Evolutionary conservation across 2,329 filamentous ascomycete species (phyloP), one percentile per base, ranked within the genome.

Genomic region (Emmonsiellopsis sp.): DNA sequence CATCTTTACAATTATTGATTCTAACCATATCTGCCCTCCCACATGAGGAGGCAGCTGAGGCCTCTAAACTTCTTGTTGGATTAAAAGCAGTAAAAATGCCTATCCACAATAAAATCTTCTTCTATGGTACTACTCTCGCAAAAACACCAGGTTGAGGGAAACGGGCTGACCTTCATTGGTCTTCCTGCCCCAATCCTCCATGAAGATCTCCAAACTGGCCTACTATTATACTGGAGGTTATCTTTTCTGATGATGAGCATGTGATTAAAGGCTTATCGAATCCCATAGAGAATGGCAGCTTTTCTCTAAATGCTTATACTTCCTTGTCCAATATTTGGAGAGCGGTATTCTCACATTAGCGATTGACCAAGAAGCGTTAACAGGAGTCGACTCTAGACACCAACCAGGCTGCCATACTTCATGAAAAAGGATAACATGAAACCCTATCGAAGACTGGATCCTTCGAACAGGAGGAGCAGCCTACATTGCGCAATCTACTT

Each of bases 191-290:
- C 34, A 16, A 30, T 46, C 41, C 31, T 1, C 38, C 51, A 5
- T 26, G 51, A 6, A 38, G 51, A 37, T 47, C 51, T 30, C 2
- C 3, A 6, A 7, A 47, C 8, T 52, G 41, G 51, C 51, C 51
- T 7, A 52, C 51, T 15, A 31, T 52, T n/a, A 42, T 31, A 13
- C 13, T 52, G 41, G 51, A 52, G 32, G 43, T 46, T 40, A 31
- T 16, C 15, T 48, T 38, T 31, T 41, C 48, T 26, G 20, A 26
- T 26, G 20, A 26, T 26, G 20, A 26, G 20, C 20, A 26, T 26
- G 20, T 26, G 20, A 26, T 26, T 26, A 26, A 26, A 26, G 5
- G 3, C 20, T 5, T 26, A 26, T 26, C 5, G 20, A 26, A 26
- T 1, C 20, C 5, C 20, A 26, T 26, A 26, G 1, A 26, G 20